Percentiles rank a stretch among this genome's conserved stretches.
Conservation (phyloP, 441 rosid species). For the Raphanus hybrid region DNA sequence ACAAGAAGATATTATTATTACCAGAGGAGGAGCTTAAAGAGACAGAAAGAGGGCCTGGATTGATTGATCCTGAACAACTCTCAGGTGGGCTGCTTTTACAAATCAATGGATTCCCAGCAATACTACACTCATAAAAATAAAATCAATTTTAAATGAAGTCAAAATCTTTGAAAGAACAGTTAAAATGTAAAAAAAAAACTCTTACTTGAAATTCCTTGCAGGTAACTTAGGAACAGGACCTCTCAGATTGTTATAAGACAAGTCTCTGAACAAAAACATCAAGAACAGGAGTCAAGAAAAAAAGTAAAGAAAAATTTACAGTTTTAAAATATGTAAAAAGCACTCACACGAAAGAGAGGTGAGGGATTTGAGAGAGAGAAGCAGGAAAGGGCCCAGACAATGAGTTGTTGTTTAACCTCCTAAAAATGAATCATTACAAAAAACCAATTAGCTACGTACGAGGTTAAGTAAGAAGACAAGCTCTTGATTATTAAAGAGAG, state of each 20-base stretch:
- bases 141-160: neutral
- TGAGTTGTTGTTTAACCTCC: constrained; percentile 95
- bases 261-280: constrained; percentile 62
- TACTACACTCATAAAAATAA: constrained; percentile 47
- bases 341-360: constrained; percentile 78
- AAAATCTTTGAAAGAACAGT: constrained; percentile 23
- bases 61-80: constrained; percentile 67
- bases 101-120: constrained; percentile 78
- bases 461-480: constrained; percentile 11
- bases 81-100: constrained; percentile 57
- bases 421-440: constrained; percentile 50
- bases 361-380: constrained; percentile 67
- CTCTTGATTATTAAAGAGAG: neutral
- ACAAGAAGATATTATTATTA: constrained; percentile 23
- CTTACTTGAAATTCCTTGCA: constrained; percentile 79
- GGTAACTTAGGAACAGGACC: constrained; percentile 79
- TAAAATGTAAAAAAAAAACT: neutral
- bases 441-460: constrained; percentile 11
- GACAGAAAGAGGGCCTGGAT: constrained; percentile 53
- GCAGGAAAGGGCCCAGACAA: constrained; percentile 78
- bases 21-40: constrained; percentile 61
- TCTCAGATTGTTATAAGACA: constrained; percentile 87
- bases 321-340: constrained; percentile 27
- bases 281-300: constrained; percentile 21
- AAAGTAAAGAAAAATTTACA: constrained; percentile 21